Base-by-base conservation (phyloP, 2,329 filamentous ascomycete genomes). In the Aureobasidium uvarum region DNA sequence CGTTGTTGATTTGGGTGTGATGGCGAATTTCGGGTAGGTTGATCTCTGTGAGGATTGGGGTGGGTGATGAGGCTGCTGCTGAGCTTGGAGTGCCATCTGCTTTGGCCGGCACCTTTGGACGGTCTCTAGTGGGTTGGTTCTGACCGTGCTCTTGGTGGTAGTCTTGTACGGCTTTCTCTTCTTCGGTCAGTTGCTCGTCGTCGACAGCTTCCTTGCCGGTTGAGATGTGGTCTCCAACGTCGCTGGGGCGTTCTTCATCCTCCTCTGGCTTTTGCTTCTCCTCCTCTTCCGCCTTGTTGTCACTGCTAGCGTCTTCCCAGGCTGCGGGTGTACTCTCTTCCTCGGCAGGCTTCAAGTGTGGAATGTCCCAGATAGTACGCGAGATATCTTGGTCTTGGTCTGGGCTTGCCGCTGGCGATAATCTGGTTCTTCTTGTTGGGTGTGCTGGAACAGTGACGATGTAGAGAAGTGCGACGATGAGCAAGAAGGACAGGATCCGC, bases 61-160 rank as follows among this genome's bases (percentile, higher is more conserved):
- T 59, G 28, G 28, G 18, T 14, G n/a, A 10, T 36, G 56, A 16
- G 25, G 39, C 23, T 55, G 20, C 20, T 55, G 52, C 13, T 20
- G 28, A 36, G 28, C 20, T 28, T 28, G 38, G 7, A n/a, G 23
- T 58, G 6, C 23, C 10, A 25, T 45, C 25, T 58, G 38, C 13
- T 23, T 58, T 43, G 13, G 6, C 23, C 4, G 56, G 28, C 13
- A 59, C 16, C 25, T 33, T 48, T 20, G 56, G 41, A 18, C 41
- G 56, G 56, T 59, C 41, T 46, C 39, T 31, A 16, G 56, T 59
- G 4, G 56, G 56, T 36, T 46, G 23, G 25, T 48, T 59, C 23
- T 59, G 56, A n/a, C 56, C 56, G 41, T 59, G 56, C 16, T 45
- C 14, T 36, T 59, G 56, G 58, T 62, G 58, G 58, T 62, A 38